Conservation (phyloP, 345 rosid species). For the Pelargonium nanum region DNA sequence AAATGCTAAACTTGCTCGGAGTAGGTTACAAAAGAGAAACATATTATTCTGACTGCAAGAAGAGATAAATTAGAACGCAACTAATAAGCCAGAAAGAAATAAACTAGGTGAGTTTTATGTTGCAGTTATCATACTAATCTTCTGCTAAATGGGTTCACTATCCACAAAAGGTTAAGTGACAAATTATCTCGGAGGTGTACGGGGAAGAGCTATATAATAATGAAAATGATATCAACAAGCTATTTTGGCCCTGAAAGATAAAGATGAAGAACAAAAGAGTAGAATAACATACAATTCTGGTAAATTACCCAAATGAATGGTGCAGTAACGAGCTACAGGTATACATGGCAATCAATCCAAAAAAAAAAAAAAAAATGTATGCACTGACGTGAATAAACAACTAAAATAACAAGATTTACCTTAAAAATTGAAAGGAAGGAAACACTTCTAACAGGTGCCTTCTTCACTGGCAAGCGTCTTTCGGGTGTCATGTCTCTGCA, state of each 20-base stretch:
- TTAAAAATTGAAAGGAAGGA: conserved; percentile 57
- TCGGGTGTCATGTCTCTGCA: conserved; percentile 68
- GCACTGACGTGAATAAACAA: background rate
- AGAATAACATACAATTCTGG: background rate
- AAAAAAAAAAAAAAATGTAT: no score
- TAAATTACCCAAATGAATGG: background rate
- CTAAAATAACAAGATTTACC: conserved; percentile 28
- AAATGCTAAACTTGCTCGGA: background rate
- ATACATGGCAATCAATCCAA: background rate
- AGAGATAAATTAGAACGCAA: background rate
- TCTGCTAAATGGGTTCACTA: no score
- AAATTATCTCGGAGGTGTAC: background rate
- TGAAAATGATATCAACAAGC: background rate
- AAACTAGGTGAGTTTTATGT: no score
- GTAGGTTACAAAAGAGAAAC: background rate
- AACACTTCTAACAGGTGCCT: conserved; percentile 36
- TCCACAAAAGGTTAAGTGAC: no score
- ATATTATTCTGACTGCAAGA: background rate
- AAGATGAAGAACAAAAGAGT: background rate
- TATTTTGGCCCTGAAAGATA: background rate
- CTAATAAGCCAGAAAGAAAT: background rate
- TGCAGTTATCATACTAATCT: no score
- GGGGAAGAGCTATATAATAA: background rate
- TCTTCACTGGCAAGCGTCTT: conserved; percentile 32
- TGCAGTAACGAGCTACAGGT: background rate